A percentile compares a stretch with the other conserved stretches of the same genome.
Evolutionary conservation across 257 asterid genomes (phyloP).

Genomic region (Solanum chaucha): DNA sequence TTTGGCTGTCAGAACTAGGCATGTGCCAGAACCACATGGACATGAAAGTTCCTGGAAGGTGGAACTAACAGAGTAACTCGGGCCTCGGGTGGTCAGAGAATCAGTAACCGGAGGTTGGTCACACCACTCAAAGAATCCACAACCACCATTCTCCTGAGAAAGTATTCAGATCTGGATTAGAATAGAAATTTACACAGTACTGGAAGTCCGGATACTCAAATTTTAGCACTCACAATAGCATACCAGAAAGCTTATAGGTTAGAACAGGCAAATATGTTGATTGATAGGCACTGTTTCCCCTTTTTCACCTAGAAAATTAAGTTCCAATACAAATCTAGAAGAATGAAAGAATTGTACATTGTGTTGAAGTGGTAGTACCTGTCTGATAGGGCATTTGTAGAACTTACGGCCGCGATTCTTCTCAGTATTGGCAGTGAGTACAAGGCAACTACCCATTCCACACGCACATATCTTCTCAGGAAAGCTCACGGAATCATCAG

Average conservation of each 20-base stretch:
- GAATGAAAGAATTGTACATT: neutral
- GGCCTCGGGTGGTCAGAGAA: neutral
- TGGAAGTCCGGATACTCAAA: neutral
- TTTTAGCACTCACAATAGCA: neutral
- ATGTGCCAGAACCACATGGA: slow-evolving; percentile 15
- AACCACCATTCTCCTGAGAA: slow-evolving; percentile 14
- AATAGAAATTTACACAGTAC: neutral
- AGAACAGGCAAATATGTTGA: neutral
- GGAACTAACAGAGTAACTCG: neutral
- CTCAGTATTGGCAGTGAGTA: slow-evolving; percentile 11
- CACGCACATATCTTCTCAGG: slow-evolving; percentile 10
- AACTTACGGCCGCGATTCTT: slow-evolving; percentile 13
- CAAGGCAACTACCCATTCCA: slow-evolving; percentile 1
- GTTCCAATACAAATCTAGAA: neutral
- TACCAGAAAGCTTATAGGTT: neutral
- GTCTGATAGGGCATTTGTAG: slow-evolving; percentile 14
- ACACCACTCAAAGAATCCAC: slow-evolving; percentile 18
- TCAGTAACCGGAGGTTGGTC: slow-evolving; percentile 1
- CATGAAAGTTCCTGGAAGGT: slow-evolving; percentile 1
- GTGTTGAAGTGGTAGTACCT: neutral
- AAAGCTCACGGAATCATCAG: neutral
- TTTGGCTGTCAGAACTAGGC: slow-evolving; percentile 8
- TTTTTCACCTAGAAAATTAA: neutral
- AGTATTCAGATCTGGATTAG: neutral
- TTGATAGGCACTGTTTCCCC: neutral